Evolutionary conservation across 768 basidiomycete species (phyloP), one percentile per base, ranked within the genome.

Genomic region (Trametes cubensis): DNA sequence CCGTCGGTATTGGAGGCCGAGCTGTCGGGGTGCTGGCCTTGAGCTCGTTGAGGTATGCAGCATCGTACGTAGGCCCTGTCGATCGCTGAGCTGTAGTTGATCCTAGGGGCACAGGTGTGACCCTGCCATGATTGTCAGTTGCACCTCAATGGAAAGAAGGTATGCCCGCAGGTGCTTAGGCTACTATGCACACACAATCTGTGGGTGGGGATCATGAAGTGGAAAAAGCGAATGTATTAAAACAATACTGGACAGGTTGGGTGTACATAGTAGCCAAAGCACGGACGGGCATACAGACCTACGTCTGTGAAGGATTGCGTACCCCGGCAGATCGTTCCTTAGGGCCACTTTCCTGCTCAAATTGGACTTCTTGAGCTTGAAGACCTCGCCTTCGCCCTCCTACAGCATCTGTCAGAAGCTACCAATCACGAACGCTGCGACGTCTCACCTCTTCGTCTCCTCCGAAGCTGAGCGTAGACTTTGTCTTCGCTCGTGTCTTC

Each of bases 361-460:
- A 55, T 73, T 87, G 2, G 90, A 92, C 75, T 92, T 94, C 72
- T 92, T 94, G 18, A 94, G 77, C 77, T 89, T 80, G 71, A 94
- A 93, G 0, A 81, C 77, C 60, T 91, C 87, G 8, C 80, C 84
- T 41, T 80, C 81, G 13, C 78, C 81, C 67, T 82, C 82, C 86
- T 90, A 55, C 58, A 61, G 26, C 45, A 45, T 8, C 48, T 41
- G 74, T 80, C 66, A 77, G 76, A 63, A 72, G 68, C 28, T 42
- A 50, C 58, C 13, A 56, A n/a, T 18, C 6, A 3, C 25, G 26
- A n/a, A 39, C 47, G 62, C 39, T 60, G 52, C 54, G 41, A 65
- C 56, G 54, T 62, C 68, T 39, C 63, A 89, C 88, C 80, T 89
- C 89, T 58, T 83, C 83, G 13, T 79, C 81, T 10, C 76, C 89